Percentiles rank a stretch among this genome's conserved stretches.
phyloP scores from a whole-genome alignment of 1,284 basidiomycete genomes.

The Boletus semigastroideus region DNA sequence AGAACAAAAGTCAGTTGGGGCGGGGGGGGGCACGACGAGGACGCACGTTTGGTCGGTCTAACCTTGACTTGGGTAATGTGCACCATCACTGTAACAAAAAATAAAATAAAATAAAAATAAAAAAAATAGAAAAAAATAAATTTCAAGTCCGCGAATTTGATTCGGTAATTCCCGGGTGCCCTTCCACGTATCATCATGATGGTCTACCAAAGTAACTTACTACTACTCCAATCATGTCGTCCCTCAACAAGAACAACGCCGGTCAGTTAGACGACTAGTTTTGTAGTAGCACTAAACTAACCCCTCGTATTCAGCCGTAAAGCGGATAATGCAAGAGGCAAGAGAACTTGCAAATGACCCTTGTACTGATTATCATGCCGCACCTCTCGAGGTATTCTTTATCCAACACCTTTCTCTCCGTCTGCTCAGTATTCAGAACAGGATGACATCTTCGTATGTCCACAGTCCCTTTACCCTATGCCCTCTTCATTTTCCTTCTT shows the following conservation, averaged over 20 bases:
- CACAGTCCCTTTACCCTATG: constrained; percentile 6
- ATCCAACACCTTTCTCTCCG: not conserved
- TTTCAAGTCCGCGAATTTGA: constrained; percentile 4
- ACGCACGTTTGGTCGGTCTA: constrained; percentile 70
- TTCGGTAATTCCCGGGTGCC: constrained; percentile 17
- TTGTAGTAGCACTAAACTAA: too few relatives aligned
- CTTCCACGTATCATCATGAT: not conserved
- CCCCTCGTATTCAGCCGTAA: constrained; percentile 57
- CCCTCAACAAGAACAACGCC: constrained; percentile 83
- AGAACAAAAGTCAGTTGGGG: not conserved
- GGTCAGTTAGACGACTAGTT: constrained; percentile 42
- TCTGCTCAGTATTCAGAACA: constrained; percentile 31
- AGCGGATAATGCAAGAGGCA: constrained; percentile 96
- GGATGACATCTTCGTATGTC: constrained; percentile 80
- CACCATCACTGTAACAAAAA: constrained; percentile 32
- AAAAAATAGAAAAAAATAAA: not conserved
- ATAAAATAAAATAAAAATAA: not conserved
- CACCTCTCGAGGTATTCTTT: constrained; percentile 75
- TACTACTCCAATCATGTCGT: constrained; percentile 12
- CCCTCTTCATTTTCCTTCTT: constrained; percentile 29
- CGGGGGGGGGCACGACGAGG: not conserved
- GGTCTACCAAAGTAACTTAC: too few relatives aligned
- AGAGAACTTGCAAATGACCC: constrained; percentile 82
- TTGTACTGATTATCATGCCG: constrained; percentile 80
- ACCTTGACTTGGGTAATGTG: constrained; percentile 82